Evolutionary conservation across 805 yeast species (phyloP).

Genomic region (Yarrowia sp.): DNA sequence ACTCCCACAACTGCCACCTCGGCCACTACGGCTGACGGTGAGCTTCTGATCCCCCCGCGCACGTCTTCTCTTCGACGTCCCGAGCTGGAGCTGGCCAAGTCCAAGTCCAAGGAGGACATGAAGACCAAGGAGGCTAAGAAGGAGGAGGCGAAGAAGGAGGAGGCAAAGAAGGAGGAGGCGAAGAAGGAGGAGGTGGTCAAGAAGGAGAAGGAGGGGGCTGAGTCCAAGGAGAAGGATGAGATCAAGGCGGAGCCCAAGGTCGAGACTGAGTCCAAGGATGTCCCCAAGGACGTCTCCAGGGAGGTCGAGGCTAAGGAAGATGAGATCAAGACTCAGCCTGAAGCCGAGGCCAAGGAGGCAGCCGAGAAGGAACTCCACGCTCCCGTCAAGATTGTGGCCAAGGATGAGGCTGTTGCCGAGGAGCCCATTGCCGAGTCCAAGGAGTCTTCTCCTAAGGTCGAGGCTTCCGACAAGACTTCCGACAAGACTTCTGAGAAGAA

Average conservation of each 20-base stretch:
- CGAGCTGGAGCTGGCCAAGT: neutral
- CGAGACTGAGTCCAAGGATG: constrained; percentile 33
- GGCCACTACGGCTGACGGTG: neutral
- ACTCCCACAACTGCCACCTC: constrained; percentile 11
- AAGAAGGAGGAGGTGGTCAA: constrained; percentile 30
- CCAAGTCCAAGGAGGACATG: constrained; percentile 28
- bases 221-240: constrained; percentile 26
- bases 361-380: constrained; percentile 24
- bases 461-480: constrained; percentile 32
- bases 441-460: neutral
- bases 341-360: constrained; percentile 24
- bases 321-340: constrained; percentile 29
- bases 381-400: constrained; percentile 2
- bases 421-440: neutral
- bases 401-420: neutral
- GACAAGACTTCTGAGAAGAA: constrained; percentile 39
- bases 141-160: constrained; percentile 24
- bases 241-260: constrained; percentile 27
- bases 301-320: constrained; percentile 23
- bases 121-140: constrained; percentile 27
- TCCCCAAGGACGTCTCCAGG: constrained; percentile 29
- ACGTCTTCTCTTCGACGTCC: constrained; percentile 3
- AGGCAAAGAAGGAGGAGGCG: neutral
- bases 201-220: too few relatives aligned
- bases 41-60: constrained; percentile 8